Conservation (phyloP, 352 stramenopile genomes). For the Aphanomyces astaci region DNA sequence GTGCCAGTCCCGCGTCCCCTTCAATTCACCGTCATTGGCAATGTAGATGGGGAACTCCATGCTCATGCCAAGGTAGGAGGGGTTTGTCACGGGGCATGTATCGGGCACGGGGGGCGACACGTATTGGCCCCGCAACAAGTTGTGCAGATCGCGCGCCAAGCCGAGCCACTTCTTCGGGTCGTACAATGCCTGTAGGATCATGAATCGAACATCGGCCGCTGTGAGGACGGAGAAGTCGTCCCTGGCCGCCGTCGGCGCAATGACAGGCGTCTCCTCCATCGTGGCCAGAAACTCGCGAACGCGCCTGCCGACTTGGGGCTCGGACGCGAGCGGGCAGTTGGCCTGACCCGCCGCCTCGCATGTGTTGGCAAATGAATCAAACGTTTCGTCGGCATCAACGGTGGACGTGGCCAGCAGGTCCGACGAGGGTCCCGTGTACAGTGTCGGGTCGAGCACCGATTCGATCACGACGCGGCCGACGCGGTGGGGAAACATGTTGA, state of each 20-base stretch:
- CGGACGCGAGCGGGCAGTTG: slow-evolving; percentile 6
- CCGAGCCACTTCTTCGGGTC: background rate
- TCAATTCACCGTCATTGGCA: background rate
- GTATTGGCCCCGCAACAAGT: background rate
- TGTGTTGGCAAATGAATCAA: background rate
- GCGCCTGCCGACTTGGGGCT: too few species aligned
- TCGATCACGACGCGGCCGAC: slow-evolving; percentile 12
- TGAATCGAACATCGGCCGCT: background rate
- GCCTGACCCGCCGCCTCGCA: slow-evolving; percentile 1
- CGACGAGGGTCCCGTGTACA: background rate
- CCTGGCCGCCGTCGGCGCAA: too few species aligned
- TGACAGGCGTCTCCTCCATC: background rate
- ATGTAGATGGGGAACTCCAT: background rate
- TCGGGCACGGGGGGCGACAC: background rate
- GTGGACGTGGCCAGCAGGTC: background rate
- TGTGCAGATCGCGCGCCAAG: background rate
- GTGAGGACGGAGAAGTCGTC: too few species aligned
- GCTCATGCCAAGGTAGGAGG: background rate
- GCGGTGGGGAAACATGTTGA: slow-evolving; percentile 13
- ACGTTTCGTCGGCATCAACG: background rate
- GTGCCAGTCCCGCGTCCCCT: background rate
- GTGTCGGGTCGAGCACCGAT: slow-evolving; percentile 2
- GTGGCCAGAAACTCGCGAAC: background rate
- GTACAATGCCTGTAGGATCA: background rate
- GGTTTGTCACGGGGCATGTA: background rate